Evolutionary conservation across 2,329 filamentous ascomycete species (phyloP), one percentile per base, ranked within the genome.

Genomic region (Coleophoma cylindrospora): DNA sequence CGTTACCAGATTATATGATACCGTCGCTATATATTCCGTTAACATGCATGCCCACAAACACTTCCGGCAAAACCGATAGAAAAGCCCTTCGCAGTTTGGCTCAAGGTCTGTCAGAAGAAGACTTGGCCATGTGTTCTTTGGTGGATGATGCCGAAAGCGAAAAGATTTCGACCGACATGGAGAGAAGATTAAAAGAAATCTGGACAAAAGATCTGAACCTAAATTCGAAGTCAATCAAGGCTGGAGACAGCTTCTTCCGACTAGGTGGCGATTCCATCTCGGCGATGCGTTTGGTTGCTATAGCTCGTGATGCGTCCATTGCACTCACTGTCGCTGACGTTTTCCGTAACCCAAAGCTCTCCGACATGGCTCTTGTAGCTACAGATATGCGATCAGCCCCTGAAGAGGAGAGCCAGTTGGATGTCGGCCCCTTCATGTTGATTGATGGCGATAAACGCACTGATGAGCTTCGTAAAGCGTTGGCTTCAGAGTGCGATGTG

Each of bases 201-300:
- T 36, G 34, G 34, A 36, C 10, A 10, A 10, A 36, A n/a, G 34
- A 10, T 10, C n/a, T 36, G 34, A n/a, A n/a, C 10, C 10, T 36
- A 36, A 36, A n/a, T n/a, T 10, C 10, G 34, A 13, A 45, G 32
- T 63, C 60, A 1, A 73, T 77, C 50, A 60, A 60, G 37, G 59
- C 57, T 0, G 61, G 59, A 9, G 68, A 70, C 51, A 69, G 64
- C 47, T 75, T 75, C 61, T 72, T 75, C 43, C 62, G 66, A 17
- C 58, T 74, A 3, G 73, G 73, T 13, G 73, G 73, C 21, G 71
- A 75, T 45, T 75, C 72, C 0, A 65, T 75, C 8, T 55, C 65
- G 3, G 72, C 71, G 0, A 75, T 75, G 70, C 46, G 44, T 7
- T 22, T 50, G 21, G 63, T 67, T 1, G 72, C 77, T 40, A 27